Percentiles rank a stretch among this genome's conserved stretches.
phyloP scores from a whole-genome alignment of 2,329 filamentous ascomycete genomes.

The Talaromyces sp. region DNA sequence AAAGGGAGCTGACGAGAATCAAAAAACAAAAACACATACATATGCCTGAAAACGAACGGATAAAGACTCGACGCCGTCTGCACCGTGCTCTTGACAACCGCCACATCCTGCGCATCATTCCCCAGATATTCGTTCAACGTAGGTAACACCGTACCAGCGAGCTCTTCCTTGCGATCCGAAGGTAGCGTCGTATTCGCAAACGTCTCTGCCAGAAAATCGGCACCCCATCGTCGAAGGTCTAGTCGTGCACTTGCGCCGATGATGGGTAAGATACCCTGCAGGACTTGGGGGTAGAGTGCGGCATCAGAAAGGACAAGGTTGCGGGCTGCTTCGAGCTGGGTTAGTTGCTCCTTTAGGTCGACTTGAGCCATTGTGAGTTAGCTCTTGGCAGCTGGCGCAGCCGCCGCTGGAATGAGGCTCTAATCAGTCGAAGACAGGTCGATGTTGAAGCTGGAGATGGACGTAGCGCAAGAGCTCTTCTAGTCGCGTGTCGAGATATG shows the following conservation, averaged over 20 bases:
- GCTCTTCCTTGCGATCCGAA: constrained; percentile 73
- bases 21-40: constrained; percentile 63
- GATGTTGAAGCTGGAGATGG: neutral
- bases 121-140: constrained; percentile 70
- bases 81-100: constrained; percentile 81
- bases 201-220: constrained; percentile 92
- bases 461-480: neutral
- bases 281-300: constrained; percentile 85
- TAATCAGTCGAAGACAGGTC: neutral
- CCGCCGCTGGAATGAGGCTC: neutral
- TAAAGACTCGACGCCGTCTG: constrained; percentile 92
- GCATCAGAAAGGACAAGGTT: constrained; percentile 84
- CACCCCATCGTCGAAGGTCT: constrained; percentile 90
- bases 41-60: constrained; percentile 85
- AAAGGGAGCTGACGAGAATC: constrained; percentile 18
- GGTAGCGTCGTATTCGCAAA: constrained; percentile 88
- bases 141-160: constrained; percentile 74
- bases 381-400: neutral
- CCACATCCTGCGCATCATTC: constrained; percentile 70
- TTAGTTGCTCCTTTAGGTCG: constrained; percentile 71
- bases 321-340: constrained; percentile 85
- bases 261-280: constrained; percentile 89
- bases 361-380: constrained; percentile 53
- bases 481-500: constrained; percentile 10
- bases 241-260: constrained; percentile 72